These are phyloP conservation scores for Filosporella fistucella DNA, from an alignment of 495 filamentous ascomycete species.

Conservation along the genomic window DNA sequence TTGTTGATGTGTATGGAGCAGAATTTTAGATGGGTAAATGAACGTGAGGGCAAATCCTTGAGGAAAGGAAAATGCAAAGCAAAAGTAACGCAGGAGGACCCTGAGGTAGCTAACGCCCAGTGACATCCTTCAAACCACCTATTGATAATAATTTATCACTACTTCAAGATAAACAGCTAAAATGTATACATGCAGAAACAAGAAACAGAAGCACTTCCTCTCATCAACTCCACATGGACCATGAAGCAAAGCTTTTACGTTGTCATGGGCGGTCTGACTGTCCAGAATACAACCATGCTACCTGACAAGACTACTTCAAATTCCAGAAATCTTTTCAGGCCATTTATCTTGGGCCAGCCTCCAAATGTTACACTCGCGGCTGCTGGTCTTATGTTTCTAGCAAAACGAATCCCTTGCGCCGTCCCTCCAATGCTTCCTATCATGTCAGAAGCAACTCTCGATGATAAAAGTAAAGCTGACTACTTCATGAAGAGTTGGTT, in stretches of 20 bases:
- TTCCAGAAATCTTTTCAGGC: too few relatives aligned
- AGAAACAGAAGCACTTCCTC: too few relatives aligned
- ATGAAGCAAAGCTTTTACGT: conserved; percentile 10
- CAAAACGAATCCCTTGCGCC: too few relatives aligned
- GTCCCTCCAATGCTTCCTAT: not conserved
- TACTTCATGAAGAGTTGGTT: conserved; percentile 26
- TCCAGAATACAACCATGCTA: not conserved
- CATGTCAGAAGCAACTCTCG: conserved; percentile 3
- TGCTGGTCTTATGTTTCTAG: conserved; percentile 2
- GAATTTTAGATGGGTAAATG: too few relatives aligned
- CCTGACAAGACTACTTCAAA: too few relatives aligned
- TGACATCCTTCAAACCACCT: not conserved
- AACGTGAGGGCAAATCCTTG: too few relatives aligned
- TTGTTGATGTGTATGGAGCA: too few relatives aligned
- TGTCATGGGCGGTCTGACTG: conserved; percentile 5
- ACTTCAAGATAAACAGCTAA: not conserved
- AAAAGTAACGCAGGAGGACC: not conserved
- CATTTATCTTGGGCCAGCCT: too few relatives aligned
- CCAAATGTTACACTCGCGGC: not conserved
- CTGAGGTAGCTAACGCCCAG: not conserved
- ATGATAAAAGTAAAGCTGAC: conserved; percentile 31
- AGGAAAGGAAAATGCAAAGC: not conserved
- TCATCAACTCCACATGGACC: too few relatives aligned
- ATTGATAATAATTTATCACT: not conserved
- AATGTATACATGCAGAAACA: too few relatives aligned